phyloP scores from a whole-genome alignment of 208 protist genomes.

The Phytomonas serpens region DNA sequence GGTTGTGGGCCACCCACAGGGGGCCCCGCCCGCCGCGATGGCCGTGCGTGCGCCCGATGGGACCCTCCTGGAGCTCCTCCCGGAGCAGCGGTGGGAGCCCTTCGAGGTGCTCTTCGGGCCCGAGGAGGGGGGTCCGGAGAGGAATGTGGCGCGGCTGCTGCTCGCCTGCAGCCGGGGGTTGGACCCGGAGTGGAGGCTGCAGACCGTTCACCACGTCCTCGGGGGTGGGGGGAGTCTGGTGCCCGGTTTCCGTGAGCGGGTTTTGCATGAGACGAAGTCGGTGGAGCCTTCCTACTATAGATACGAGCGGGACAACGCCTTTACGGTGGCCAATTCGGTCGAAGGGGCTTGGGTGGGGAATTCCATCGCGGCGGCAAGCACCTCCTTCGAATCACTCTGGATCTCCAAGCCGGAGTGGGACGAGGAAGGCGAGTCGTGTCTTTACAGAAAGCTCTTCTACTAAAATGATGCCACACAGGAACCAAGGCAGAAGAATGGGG shows the following conservation, averaged over 20 bases:
- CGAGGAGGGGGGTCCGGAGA: background rate
- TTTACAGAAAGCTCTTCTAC: constrained; percentile 72
- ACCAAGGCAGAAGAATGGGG: background rate
- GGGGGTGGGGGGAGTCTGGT: constrained; percentile 41
- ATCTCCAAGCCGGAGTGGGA: constrained; percentile 60
- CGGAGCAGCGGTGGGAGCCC: constrained; percentile 16
- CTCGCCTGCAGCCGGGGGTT: constrained; percentile 33
- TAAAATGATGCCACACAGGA: constrained; percentile 8
- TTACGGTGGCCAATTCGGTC: constrained; percentile 18
- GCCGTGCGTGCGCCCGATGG: constrained; percentile 33
- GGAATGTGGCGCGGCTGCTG: constrained; percentile 37
- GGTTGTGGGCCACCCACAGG: constrained; percentile 25
- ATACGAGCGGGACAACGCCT: constrained; percentile 46
- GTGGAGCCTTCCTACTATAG: constrained; percentile 72
- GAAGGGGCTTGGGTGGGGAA: constrained; percentile 71
- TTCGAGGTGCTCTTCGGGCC: constrained; percentile 9
- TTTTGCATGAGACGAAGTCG: constrained; percentile 50
- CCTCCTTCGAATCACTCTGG: constrained; percentile 73
- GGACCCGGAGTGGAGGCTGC: constrained; percentile 73
- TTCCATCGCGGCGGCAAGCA: constrained; percentile 67
- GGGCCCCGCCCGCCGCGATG: background rate
- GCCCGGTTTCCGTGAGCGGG: constrained; percentile 38
- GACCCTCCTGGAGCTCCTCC: constrained; percentile 20
- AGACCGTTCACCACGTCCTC: constrained; percentile 58
- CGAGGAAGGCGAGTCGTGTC: constrained; percentile 59